phyloP scores from a whole-genome alignment of 2,329 filamentous ascomycete genomes.

The Beauveria pseudobassiana region DNA sequence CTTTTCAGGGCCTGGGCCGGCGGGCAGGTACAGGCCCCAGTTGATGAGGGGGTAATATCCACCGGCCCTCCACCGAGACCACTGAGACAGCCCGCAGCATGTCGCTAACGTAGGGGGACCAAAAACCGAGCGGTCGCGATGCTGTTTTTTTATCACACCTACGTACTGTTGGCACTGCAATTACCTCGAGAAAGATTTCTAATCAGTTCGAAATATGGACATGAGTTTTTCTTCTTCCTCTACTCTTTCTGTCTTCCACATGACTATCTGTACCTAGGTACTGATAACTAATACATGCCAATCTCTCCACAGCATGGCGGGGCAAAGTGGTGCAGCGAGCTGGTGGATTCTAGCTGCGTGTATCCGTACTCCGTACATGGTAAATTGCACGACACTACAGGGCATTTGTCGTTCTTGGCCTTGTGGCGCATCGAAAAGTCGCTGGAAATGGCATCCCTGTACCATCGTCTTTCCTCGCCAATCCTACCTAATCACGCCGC shows the following conservation, averaged over 20 bases:
- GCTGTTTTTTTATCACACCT: too few species aligned
- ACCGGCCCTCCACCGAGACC: not conserved
- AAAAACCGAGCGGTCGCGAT: too few species aligned
- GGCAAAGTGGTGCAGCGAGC: not conserved
- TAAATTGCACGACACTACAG: not conserved
- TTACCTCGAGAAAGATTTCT: too few species aligned
- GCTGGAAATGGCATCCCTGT: slow-evolving; percentile 3
- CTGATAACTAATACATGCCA: not conserved
- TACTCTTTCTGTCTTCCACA: too few species aligned
- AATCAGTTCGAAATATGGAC: too few species aligned
- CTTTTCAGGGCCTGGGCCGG: not conserved
- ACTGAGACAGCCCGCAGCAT: not conserved
- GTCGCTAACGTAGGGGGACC: not conserved
- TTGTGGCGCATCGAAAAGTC: slow-evolving; percentile 8
- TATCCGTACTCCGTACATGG: not conserved
- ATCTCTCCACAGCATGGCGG: not conserved
- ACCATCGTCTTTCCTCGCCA: not conserved
- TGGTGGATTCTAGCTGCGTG: not conserved
- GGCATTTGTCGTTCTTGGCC: not conserved
- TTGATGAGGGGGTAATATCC: not conserved
- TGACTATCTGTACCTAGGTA: not conserved
- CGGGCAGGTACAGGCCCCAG: not conserved
- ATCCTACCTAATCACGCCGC: not conserved
- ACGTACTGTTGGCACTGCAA: too few species aligned
- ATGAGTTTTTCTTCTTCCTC: too few species aligned